Percentiles rank a stretch among this genome's conserved stretches.
Conservation (phyloP, 148 eudicot species). For the Chenopodium berlandieri region DNA sequence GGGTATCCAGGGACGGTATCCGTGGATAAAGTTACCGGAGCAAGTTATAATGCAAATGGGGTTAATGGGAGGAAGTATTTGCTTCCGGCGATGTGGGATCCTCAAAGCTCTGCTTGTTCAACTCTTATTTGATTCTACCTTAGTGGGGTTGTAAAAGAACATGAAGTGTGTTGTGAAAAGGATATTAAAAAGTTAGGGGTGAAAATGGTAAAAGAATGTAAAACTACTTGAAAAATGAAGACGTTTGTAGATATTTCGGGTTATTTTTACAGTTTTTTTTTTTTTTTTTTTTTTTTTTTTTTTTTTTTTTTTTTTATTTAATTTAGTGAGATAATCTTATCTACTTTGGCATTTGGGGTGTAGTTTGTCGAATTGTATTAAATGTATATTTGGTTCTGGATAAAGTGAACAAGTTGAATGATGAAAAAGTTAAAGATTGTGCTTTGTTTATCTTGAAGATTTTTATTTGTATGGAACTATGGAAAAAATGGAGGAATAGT, state of each 20-base stretch:
- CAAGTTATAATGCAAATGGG: constrained; percentile 59
- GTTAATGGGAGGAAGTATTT: constrained; percentile 48
- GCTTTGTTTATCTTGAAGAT: not conserved
- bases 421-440: not conserved
- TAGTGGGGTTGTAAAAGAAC: not conserved
- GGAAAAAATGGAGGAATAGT: not conserved
- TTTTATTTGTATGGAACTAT: not conserved
- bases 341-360: not conserved
- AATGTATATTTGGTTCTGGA: constrained; percentile 7
- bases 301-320: not conserved
- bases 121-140: constrained; percentile 29
- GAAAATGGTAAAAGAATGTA: not conserved
- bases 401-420: constrained; percentile 12
- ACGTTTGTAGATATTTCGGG: constrained; percentile 12
- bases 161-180: not conserved
- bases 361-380: constrained; percentile 16
- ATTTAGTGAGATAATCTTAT: not conserved
- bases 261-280: not conserved
- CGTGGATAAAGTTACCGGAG: constrained; percentile 46
- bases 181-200: not conserved
- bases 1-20: constrained; percentile 44
- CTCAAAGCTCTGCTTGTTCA: constrained; percentile 35
- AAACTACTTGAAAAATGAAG: not conserved
- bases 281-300: not conserved
- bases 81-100: constrained; percentile 73